Percentiles rank a stretch among this genome's conserved stretches.
Conservation (phyloP, 2,329 filamentous ascomycete species). For the Talaromyces sp. region DNA sequence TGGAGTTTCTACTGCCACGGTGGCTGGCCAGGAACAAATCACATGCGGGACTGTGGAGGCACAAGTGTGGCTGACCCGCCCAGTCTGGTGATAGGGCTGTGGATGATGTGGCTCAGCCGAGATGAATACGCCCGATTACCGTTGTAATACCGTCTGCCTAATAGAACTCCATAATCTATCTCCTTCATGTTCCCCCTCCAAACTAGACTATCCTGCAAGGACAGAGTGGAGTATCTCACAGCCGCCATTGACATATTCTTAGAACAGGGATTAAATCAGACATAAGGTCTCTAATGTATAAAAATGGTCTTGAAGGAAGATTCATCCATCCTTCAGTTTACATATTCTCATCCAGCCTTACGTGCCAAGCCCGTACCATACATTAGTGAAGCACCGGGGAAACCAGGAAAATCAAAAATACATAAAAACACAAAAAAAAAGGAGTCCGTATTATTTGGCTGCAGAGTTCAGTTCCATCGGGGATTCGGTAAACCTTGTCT, state of each 20-base stretch:
- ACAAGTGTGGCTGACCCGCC: constrained; percentile 21
- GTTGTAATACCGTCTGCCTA: constrained; percentile 5
- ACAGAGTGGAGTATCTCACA: neutral
- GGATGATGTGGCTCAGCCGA: constrained; percentile 12
- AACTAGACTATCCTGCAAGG: neutral
- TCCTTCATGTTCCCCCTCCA: neutral
- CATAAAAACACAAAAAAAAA: neutral
- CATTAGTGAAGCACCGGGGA: neutral
- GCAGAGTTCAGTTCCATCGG: constrained; percentile 5
- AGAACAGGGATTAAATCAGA: too few species aligned
- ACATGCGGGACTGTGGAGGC: neutral
- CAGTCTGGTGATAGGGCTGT: constrained; percentile 20
- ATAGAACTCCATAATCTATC: too few species aligned
- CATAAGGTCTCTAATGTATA: too few species aligned
- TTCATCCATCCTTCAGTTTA: too few species aligned
- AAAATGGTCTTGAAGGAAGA: too few species aligned
- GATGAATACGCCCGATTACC: neutral
- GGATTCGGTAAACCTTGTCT: constrained; percentile 15
- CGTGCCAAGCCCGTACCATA: constrained; percentile 2
- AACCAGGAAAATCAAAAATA: neutral
- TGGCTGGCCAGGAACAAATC: constrained; percentile 19
- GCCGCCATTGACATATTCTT: too few species aligned
- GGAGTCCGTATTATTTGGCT: neutral
- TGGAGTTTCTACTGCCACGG: constrained; percentile 5
- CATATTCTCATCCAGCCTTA: neutral